Evolutionary conservation across 192 early-diverging fungal genomes (phyloP).

Genomic region (Umbelopsis vinacea): DNA sequence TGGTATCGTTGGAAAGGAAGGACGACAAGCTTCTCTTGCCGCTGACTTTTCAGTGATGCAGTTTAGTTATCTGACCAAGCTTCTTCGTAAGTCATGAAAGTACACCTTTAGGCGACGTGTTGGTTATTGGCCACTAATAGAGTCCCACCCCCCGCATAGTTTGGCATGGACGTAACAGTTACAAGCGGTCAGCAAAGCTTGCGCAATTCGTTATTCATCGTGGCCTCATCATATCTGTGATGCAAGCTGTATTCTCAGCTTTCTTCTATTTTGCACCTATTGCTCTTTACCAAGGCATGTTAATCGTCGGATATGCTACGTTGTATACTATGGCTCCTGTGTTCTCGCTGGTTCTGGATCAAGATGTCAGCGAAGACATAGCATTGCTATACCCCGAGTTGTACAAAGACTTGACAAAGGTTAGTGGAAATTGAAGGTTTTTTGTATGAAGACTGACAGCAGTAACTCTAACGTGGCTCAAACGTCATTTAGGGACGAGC

Average conservation of each 20-base stretch:
- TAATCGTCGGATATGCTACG: slow-evolving; percentile 94
- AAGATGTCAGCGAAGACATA: slow-evolving; percentile 87
- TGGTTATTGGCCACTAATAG: background rate
- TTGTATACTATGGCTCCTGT: slow-evolving; percentile 97
- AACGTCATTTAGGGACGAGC: slow-evolving; percentile 67
- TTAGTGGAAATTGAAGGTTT: slow-evolving; percentile 9
- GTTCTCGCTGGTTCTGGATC: slow-evolving; percentile 92
- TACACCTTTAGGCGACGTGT: background rate
- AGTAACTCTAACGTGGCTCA: background rate
- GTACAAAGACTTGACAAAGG: slow-evolving; percentile 92
- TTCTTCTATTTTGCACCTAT: slow-evolving; percentile 98
- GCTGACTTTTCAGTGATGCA: slow-evolving; percentile 93
- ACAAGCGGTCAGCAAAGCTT: slow-evolving; percentile 91
- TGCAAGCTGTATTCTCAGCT: slow-evolving; percentile 96
- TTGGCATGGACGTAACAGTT: slow-evolving; percentile 96
- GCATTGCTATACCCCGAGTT: slow-evolving; percentile 92
- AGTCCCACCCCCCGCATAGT: slow-evolving; percentile 48
- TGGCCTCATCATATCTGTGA: slow-evolving; percentile 95
- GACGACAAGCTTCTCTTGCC: slow-evolving; percentile 90
- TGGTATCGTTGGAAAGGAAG: slow-evolving; percentile 96
- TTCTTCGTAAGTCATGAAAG: slow-evolving; percentile 60
- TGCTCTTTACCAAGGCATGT: slow-evolving; percentile 87
- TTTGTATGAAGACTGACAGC: background rate
- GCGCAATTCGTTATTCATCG: slow-evolving; percentile 98
- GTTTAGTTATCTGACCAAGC: slow-evolving; percentile 83